phyloP scores from a whole-genome alignment of 148 eudicot genomes.

The Fagopyrum homotropicum region DNA sequence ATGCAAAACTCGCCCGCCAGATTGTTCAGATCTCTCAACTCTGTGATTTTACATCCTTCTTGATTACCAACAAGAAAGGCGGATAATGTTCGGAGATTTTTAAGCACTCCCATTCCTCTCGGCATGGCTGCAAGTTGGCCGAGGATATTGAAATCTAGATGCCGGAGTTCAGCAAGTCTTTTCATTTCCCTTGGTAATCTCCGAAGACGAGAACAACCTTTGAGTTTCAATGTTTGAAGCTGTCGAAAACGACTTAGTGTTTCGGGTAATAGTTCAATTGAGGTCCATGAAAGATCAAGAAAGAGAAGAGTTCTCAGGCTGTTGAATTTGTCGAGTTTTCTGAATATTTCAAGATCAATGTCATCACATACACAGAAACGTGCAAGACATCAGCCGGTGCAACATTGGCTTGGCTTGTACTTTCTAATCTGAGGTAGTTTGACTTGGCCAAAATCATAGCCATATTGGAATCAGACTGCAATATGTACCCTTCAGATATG shows the following conservation, averaged over 20 bases:
- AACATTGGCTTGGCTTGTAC: background rate
- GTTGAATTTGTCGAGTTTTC: background rate
- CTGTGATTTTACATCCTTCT: background rate
- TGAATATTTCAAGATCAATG: background rate
- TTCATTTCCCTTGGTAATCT: no score
- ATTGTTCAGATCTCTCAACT: background rate
- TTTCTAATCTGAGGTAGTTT: background rate
- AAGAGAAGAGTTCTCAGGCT: background rate
- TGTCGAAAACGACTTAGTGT: no score
- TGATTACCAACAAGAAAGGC: background rate
- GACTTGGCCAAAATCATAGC: background rate
- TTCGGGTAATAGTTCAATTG: no score
- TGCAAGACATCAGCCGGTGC: background rate
- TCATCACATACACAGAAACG: background rate
- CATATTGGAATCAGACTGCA: background rate
- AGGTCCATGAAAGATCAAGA: background rate
- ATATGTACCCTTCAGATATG: background rate
- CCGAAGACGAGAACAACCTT: no score
- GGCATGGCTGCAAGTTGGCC: no score
- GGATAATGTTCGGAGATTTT: background rate
- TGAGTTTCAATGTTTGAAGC: no score
- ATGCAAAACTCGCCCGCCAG: background rate
- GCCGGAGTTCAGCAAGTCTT: no score
- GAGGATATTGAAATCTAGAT: no score
- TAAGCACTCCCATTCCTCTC: background rate